These are phyloP conservation scores for Dioscorea alata DNA, from an alignment of 106 monocot genomes.

Conservation along the genomic window DNA sequence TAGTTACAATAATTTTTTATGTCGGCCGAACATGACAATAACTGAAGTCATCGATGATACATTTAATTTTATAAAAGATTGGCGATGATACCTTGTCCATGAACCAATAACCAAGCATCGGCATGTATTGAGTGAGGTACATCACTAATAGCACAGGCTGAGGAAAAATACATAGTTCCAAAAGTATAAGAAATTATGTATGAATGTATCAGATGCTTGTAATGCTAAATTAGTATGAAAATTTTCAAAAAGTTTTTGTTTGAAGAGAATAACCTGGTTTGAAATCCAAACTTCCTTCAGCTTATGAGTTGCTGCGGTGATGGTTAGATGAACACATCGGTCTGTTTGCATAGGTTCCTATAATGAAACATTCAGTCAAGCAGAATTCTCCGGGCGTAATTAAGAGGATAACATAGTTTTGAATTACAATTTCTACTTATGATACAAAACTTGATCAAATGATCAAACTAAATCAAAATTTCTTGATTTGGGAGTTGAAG, in stretches of 20 bases:
- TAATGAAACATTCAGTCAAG: neutral
- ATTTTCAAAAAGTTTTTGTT: neutral
- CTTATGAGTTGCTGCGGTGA: constrained; percentile 1
- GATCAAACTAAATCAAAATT: too few relatives aligned
- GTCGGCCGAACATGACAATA: neutral
- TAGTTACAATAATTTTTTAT: neutral
- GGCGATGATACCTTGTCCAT: neutral
- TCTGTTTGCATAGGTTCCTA: constrained; percentile 5
- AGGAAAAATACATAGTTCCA: neutral
- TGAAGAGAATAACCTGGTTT: constrained; percentile 5
- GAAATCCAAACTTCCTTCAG: constrained; percentile 12
- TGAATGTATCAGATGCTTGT: too few relatives aligned
- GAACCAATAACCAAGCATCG: neutral
- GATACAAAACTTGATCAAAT: too few relatives aligned
- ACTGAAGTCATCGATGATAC: neutral
- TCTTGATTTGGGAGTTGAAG: too few relatives aligned
- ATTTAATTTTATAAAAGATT: neutral
- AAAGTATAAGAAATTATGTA: neutral
- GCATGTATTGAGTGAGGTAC: neutral
- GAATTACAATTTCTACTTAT: too few relatives aligned
- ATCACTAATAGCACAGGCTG: neutral
- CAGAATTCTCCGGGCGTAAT: too few relatives aligned
- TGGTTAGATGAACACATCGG: constrained; percentile 8
- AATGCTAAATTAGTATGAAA: neutral
- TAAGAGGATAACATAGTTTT: too few relatives aligned